Percentiles rank a stretch among this genome's conserved stretches.
These are phyloP conservation scores for Xylariaceae sp. DNA, from an alignment of 2,329 filamentous ascomycete species.

Conservation along the genomic window DNA sequence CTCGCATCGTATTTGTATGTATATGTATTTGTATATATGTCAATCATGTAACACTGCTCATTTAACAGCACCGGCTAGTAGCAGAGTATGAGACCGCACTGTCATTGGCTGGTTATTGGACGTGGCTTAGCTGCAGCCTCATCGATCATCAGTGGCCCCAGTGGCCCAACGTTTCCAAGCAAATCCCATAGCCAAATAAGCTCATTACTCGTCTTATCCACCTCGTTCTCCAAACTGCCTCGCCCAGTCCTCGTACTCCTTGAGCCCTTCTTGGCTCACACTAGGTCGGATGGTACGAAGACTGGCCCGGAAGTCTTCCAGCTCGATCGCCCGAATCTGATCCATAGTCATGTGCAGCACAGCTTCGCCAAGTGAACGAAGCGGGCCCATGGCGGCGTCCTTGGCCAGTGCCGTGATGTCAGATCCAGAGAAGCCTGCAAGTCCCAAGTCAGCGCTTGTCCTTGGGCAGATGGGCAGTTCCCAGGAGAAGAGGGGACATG, in stretches of 20 bases:
- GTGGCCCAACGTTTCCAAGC: no score
- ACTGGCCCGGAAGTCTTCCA: slow-evolving; percentile 81
- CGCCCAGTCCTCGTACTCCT: slow-evolving; percentile 93
- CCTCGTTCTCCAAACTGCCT: slow-evolving; percentile 88
- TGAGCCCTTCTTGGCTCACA: slow-evolving; percentile 79
- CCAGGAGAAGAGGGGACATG: no score
- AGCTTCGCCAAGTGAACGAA: slow-evolving; percentile 85
- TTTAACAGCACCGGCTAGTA: slow-evolving; percentile 9
- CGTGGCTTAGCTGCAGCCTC: no score
- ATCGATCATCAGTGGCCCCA: no score
- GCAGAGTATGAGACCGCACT: background rate
- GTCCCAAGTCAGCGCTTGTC: slow-evolving; percentile 8
- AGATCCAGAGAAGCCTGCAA: slow-evolving; percentile 87
- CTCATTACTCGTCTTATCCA: slow-evolving; percentile 51
- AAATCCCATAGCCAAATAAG: no score
- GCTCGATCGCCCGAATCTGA: slow-evolving; percentile 81
- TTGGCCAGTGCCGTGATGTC: slow-evolving; percentile 97
- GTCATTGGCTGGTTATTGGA: no score
- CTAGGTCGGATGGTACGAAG: slow-evolving; percentile 83
- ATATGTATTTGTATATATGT: slow-evolving; percentile 13
- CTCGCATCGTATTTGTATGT: background rate
- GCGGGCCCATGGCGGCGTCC: slow-evolving; percentile 94
- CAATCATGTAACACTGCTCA: slow-evolving; percentile 19
- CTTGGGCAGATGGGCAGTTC: background rate
- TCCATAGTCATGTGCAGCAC: slow-evolving; percentile 91